Conservation (phyloP, 2,329 filamentous ascomycete species). For the Domatiomyces catenatus region DNA sequence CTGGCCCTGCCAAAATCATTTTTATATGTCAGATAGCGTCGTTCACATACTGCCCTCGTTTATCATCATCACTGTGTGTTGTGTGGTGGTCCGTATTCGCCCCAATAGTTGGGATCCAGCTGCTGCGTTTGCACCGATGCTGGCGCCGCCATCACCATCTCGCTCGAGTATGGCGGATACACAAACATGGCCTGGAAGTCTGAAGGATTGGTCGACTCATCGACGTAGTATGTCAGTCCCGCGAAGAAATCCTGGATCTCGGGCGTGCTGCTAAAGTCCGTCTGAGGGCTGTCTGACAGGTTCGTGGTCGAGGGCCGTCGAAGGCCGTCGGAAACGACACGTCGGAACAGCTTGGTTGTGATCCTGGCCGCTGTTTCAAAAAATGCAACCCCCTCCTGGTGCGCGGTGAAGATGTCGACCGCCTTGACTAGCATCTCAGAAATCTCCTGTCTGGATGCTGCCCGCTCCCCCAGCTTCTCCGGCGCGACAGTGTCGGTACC, state of each 20-base stretch:
- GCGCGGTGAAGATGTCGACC: constrained; percentile 2
- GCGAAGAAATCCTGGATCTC: background rate
- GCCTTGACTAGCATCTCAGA: background rate
- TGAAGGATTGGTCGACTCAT: background rate
- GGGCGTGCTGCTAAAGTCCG: background rate
- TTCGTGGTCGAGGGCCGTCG: background rate
- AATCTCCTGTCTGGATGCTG: background rate
- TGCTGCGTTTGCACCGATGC: background rate
- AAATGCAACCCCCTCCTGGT: background rate
- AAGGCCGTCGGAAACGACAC: background rate
- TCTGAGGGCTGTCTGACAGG: background rate
- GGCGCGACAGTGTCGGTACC: background rate
- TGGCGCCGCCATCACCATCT: background rate
- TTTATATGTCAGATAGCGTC: background rate
- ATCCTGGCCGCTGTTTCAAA: background rate
- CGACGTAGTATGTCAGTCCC: background rate
- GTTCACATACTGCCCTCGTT: background rate
- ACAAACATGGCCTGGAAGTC: background rate
- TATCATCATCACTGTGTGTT: background rate
- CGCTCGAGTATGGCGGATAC: background rate
- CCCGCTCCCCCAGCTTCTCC: constrained; percentile 1
- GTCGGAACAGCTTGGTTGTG: background rate
- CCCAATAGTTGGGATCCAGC: background rate
- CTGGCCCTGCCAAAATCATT: background rate
- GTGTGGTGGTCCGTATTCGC: background rate